Evolutionary conservation across 2,329 filamentous ascomycete species (phyloP).

Genomic region (Fusarium solani-melongenae): DNA sequence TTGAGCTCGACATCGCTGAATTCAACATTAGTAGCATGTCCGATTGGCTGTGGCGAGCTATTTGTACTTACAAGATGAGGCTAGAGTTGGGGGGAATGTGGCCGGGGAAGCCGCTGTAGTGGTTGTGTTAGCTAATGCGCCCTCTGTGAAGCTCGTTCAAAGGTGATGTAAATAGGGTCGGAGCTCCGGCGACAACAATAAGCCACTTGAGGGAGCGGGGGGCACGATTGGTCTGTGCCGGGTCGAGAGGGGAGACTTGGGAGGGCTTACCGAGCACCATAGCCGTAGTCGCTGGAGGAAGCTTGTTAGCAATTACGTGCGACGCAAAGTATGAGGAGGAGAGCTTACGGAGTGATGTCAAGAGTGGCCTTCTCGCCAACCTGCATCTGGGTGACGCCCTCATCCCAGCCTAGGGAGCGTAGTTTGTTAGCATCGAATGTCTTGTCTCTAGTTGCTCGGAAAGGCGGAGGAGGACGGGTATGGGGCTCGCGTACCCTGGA

Average conservation of each 20-base stretch:
- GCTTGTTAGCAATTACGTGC: constrained; percentile 24
- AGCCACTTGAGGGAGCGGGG: constrained; percentile 60
- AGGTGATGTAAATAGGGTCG: not conserved
- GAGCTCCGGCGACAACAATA: not conserved
- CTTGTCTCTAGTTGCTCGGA: not conserved
- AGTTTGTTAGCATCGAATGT: constrained; percentile 15
- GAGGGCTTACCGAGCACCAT: constrained; percentile 67
- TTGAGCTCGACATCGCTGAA: constrained; percentile 76
- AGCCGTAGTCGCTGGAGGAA: constrained; percentile 68
- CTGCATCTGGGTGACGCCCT: constrained; percentile 87
- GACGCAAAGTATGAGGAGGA: no score
- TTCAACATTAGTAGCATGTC: constrained; percentile 7
- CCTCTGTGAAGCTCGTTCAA: not conserved
- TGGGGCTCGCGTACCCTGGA: constrained; percentile 73
- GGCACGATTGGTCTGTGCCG: constrained; percentile 11
- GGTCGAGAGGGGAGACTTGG: constrained; percentile 2
- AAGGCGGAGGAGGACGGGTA: not conserved
- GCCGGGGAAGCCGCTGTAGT: constrained; percentile 78
- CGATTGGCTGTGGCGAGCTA: not conserved
- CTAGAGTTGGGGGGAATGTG: constrained; percentile 80
- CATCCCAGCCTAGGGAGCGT: constrained; percentile 75
- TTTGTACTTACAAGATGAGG: constrained; percentile 85
- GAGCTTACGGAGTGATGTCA: constrained; percentile 70
- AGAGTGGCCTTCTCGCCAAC: constrained; percentile 90
- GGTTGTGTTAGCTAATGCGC: constrained; percentile 19